These are phyloP conservation scores for Globisporangium ultimum DNA, from an alignment of 352 stramenopile species.

Conservation along the genomic window DNA sequence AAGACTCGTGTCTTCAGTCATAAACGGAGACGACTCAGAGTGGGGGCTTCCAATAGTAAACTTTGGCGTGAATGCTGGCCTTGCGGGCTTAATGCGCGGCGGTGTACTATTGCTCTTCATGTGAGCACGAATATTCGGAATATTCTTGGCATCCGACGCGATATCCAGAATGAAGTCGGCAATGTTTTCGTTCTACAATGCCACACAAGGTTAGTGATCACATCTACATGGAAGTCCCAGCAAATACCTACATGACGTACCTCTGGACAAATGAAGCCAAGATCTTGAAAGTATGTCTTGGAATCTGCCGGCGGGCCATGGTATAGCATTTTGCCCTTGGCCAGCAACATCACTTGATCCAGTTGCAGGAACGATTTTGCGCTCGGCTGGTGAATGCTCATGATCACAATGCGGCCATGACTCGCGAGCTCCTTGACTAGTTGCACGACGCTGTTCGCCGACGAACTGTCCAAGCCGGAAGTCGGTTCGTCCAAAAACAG, in stretches of 20 bases:
- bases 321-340: constrained; percentile 72
- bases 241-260: constrained; percentile 10
- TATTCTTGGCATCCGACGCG: constrained; percentile 57
- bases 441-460: constrained; percentile 88
- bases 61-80: constrained; percentile 17
- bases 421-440: constrained; percentile 84
- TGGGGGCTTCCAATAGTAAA: constrained; percentile 31
- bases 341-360: constrained; percentile 90
- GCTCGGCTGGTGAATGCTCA: constrained; percentile 90
- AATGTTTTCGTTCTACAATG: constrained; percentile 67
- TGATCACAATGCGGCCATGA: constrained; percentile 75
- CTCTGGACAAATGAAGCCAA: constrained; percentile 65
- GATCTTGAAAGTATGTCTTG: constrained; percentile 55
- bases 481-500: constrained; percentile 92
- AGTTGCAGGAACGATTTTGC: constrained; percentile 88
- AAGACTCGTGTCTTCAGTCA: constrained; percentile 40
- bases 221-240: too few species aligned
- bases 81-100: neutral
- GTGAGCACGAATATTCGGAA: constrained; percentile 49
- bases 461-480: constrained; percentile 89
- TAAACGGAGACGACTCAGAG: constrained; percentile 54
- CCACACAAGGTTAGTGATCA: constrained; percentile 3
- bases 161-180: constrained; percentile 82
- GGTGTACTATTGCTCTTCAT: constrained; percentile 36
- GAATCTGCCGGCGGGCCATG: constrained; percentile 42